phyloP scores from a whole-genome alignment of 257 asterid genomes.

The Gynochthodes officinalis region DNA sequence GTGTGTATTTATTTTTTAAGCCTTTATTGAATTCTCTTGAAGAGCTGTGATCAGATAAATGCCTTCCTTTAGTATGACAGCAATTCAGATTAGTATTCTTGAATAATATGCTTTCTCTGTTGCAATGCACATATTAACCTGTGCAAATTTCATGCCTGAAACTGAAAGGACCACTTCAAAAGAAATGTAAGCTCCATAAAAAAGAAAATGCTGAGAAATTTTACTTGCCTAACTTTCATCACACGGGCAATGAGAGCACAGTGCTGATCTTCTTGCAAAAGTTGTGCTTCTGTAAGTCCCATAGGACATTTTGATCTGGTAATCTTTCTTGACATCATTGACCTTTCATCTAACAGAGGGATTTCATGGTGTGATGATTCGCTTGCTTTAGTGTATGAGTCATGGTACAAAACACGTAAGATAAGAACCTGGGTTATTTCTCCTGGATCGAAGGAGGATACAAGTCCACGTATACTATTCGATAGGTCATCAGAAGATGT shows the following conservation, averaged over 20 bases:
- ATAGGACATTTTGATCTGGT: neutral
- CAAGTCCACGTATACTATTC: constrained; percentile 69
- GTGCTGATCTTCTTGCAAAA: neutral
- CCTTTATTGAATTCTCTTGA: neutral
- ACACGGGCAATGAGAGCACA: neutral
- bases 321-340: constrained; percentile 17
- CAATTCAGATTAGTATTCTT: neutral
- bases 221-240: neutral
- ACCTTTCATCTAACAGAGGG: constrained; percentile 53
- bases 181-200: neutral
- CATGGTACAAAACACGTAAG: constrained; percentile 90
- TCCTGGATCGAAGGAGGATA: constrained; percentile 62
- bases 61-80: neutral
- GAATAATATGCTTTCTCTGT: neutral
- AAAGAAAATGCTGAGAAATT: neutral
- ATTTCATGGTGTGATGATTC: constrained; percentile 95
- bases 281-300: neutral
- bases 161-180: too few species aligned
- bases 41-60: neutral
- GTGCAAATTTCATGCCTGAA: neutral
- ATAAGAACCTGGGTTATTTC: constrained; percentile 76
- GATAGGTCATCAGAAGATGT: constrained; percentile 99
- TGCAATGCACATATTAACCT: neutral
- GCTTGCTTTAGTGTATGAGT: constrained; percentile 87
- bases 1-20: neutral